Evolutionary conservation across 495 filamentous ascomycete genomes (phyloP).

Genomic region (Trichoderma erinaceum): DNA sequence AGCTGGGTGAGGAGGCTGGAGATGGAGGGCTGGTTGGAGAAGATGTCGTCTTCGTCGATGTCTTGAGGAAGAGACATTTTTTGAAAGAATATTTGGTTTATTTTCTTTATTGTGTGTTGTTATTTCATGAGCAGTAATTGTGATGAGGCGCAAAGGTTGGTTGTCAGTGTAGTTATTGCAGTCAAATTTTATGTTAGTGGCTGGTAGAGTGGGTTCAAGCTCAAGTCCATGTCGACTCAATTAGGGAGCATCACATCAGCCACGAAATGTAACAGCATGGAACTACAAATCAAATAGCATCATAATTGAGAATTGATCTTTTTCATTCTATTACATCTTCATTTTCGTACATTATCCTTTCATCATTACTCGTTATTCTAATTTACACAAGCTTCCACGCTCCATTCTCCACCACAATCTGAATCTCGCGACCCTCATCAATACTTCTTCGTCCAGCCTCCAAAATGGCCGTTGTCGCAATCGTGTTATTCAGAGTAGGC

Average conservation of each 20-base stretch:
- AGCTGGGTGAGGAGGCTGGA: conserved; percentile 51
- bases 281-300: no score
- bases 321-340: not conserved
- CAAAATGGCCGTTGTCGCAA: conserved; percentile 85
- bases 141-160: no score
- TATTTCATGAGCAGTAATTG: no score
- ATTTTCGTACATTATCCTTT: not conserved
- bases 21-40: conserved; percentile 21
- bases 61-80: not conserved
- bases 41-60: not conserved
- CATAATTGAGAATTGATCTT: not conserved
- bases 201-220: no score
- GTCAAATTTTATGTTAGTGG: no score
- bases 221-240: no score
- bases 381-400: conserved; percentile 64
- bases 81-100: not conserved
- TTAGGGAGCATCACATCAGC: no score
- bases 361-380: not conserved
- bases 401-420: conserved; percentile 57
- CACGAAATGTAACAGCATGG: no score
- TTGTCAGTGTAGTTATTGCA: no score
- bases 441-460: conserved; percentile 77
- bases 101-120: not conserved
- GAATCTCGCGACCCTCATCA: conserved; percentile 71
- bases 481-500: conserved; percentile 80